Evolutionary conservation across 2,329 filamentous ascomycete species (phyloP), one percentile per base, ranked within the genome.

Genomic region (Zymoseptoria tritici): DNA sequence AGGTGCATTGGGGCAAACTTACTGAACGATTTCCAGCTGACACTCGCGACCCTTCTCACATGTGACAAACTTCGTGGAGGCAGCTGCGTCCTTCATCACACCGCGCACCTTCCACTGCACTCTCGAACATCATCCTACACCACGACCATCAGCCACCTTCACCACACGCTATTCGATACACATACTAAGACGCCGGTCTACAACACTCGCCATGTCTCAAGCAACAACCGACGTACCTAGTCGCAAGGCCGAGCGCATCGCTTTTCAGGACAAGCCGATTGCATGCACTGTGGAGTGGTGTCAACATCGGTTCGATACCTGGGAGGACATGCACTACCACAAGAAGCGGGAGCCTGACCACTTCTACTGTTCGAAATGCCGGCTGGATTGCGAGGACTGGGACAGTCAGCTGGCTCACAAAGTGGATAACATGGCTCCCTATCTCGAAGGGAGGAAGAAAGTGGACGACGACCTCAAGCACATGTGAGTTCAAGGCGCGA

Each of bases 311-410:
- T 85, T 85, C 68, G 63, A 72, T 8, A 77, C 73, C 0, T 68
- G 72, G 9, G 72, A 75, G 51, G 74, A 75, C 2, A 80, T 85
- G 77, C 77, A 73, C 55, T 68, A 68, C 2, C 83, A 85, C 73
- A 85, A 85, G 67, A 73, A 70, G 19, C 59, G 72, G 21, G 71
- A 74, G 2, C 69, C 74, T 1, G 70, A 75, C 9, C 79, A 80
- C 59, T 65, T 65, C 62, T 80, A 79, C 64, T 81, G 79, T 69
- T 66, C 69, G 56, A 75, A 73, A 56, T 80, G 78, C 68, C 69
- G 79, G 49, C 69, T 64, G 26, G 71, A 74, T 62, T 72, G 64
- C 63, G 62, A 64, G 8, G 65, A 69, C 58, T 75, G 69, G 70
- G 68, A 70, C 1, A 66, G 65, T 20, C 58, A 73, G 11, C 59